Evolutionary conservation across 1,284 basidiomycete genomes (phyloP).

Genomic region (Marasmius tenuissimus): DNA sequence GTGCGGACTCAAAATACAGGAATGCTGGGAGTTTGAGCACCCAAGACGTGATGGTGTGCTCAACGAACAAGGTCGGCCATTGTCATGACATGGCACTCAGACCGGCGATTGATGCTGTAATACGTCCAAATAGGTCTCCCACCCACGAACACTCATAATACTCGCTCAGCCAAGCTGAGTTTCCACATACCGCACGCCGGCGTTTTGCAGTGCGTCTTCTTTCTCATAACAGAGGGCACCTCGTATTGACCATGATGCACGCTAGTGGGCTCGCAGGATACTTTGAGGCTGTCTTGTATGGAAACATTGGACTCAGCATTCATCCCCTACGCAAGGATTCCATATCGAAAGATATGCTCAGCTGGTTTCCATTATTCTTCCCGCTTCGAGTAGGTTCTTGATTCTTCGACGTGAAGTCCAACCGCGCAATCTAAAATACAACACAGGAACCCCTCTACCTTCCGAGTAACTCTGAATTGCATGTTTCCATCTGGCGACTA

Average conservation of each 20-base stretch:
- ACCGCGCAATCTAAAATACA: background rate
- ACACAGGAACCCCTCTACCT: constrained; percentile 88
- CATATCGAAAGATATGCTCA: constrained; percentile 93
- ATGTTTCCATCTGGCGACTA: constrained; percentile 93
- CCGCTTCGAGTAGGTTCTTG: constrained; percentile 70
- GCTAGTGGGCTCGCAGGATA: constrained; percentile 90
- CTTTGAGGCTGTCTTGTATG: constrained; percentile 94
- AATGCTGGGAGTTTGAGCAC: constrained; percentile 98
- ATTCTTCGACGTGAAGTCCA: background rate
- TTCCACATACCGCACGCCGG: constrained; percentile 96
- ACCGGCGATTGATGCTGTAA: constrained; percentile 2
- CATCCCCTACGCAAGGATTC: constrained; percentile 86
- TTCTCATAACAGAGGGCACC: too few species aligned
- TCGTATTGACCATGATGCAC: background rate
- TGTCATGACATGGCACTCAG: constrained; percentile 11
- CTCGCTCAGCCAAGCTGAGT: constrained; percentile 74
- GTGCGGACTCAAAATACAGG: constrained; percentile 85
- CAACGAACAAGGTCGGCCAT: constrained; percentile 61
- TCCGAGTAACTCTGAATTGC: constrained; percentile 88
- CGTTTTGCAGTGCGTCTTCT: constrained; percentile 67
- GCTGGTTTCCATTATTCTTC: constrained; percentile 99
- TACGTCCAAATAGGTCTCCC: constrained; percentile 60
- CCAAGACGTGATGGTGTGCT: constrained; percentile 79
- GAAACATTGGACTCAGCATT: constrained; percentile 87
- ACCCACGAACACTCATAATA: constrained; percentile 87